Percentiles rank a stretch among this genome's conserved stretches.
These are phyloP conservation scores for Dioscorea cayenensis DNA, from an alignment of 116 monocot genomes.

Conservation along the genomic window DNA sequence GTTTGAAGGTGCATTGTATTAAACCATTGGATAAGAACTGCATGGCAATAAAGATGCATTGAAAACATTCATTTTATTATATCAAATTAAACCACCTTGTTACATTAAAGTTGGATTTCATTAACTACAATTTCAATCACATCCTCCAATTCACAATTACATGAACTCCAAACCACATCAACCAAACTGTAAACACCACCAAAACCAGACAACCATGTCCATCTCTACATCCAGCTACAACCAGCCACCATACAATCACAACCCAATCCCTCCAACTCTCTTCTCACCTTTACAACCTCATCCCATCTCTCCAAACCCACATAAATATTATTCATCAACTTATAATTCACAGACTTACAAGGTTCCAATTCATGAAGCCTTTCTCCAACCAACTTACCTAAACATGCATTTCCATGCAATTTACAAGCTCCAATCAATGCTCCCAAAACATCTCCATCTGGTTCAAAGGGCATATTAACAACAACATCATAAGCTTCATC, in stretches of 20 bases:
- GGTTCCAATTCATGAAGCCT: conserved; percentile 33
- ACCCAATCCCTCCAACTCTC: conserved; percentile 18
- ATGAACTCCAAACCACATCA: too few species aligned
- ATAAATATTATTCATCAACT: conserved; percentile 32
- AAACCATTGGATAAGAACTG: too few species aligned
- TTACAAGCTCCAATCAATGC: conserved; percentile 57
- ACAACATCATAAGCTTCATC: conserved; percentile 36
- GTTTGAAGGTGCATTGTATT: too few species aligned
- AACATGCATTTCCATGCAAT: conserved; percentile 21
- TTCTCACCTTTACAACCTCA: conserved; percentile 30
- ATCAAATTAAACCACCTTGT: too few species aligned
- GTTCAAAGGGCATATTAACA: conserved; percentile 17
- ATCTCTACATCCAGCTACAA: conserved; percentile 39
- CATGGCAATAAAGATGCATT: too few species aligned
- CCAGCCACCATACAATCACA: conserved; percentile 31
- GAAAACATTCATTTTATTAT: too few species aligned
- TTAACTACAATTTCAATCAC: too few species aligned
- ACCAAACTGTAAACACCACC: too few species aligned
- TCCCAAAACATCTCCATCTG: conserved; percentile 33
- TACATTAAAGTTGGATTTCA: too few species aligned
- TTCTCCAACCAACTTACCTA: conserved; percentile 40
- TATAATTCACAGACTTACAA: conserved; percentile 28
- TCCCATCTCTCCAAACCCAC: conserved; percentile 31
- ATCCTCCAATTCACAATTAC: too few species aligned
- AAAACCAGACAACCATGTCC: too few species aligned